phyloP scores from a whole-genome alignment of 805 yeast genomes.

The Groenewaldozyma salmanticensis region DNA sequence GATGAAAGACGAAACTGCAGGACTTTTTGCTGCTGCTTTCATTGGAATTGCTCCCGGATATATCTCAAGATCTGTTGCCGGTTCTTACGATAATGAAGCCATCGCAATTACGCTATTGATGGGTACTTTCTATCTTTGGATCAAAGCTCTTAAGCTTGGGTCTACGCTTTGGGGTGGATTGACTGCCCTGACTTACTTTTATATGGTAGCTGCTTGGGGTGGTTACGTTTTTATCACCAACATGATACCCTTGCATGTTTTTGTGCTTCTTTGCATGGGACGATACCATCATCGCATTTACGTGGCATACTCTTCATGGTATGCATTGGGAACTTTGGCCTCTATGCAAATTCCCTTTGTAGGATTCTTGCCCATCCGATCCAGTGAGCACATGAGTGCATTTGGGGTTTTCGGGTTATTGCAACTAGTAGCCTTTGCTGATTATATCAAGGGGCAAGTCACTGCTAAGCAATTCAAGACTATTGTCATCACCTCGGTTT shows the following conservation, averaged over 20 bases:
- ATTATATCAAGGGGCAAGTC: constrained; percentile 65
- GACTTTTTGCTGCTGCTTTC: constrained; percentile 83
- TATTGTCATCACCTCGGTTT: constrained; percentile 41
- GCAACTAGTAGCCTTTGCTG: constrained; percentile 82
- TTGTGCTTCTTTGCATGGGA: constrained; percentile 87
- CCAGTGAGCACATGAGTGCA: constrained; percentile 98
- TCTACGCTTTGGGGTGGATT: constrained; percentile 74
- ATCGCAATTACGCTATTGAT: constrained; percentile 92
- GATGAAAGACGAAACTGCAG: constrained; percentile 83
- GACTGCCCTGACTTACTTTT: constrained; percentile 84
- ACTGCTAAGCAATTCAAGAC: constrained; percentile 60
- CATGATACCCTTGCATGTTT: constrained; percentile 90
- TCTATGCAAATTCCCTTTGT: constrained; percentile 99
- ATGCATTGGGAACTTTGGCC: constrained; percentile 91
- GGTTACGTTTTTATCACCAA: constrained; percentile 98
- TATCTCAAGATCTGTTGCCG: constrained; percentile 96
- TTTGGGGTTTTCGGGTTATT: constrained; percentile 93
- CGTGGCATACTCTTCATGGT: constrained; percentile 94
- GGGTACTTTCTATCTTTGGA: constrained; percentile 95
- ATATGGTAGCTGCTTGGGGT: constrained; percentile 99
- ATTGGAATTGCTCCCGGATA: constrained; percentile 99
- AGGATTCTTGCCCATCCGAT: constrained; percentile 92
- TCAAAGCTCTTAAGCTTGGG: constrained; percentile 85
- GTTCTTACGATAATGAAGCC: constrained; percentile 97
- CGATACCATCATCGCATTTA: constrained; percentile 76